These are phyloP conservation scores for Selaginella moellendorffii DNA, from an alignment of 75 land plant species.

Conservation along the genomic window DNA sequence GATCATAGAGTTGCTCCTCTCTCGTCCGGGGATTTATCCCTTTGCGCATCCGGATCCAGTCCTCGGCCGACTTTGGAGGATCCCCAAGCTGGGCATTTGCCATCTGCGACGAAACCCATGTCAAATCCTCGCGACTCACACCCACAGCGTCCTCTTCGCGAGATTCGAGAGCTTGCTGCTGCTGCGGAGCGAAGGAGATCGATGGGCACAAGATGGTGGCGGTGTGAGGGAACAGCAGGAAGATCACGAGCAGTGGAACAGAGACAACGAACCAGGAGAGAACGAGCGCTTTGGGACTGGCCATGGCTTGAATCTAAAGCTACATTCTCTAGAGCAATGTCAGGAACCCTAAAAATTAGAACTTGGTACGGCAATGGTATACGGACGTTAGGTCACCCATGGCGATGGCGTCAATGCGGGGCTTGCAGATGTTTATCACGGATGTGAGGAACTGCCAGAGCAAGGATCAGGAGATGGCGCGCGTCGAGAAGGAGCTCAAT, in stretches of 20 bases:
- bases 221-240: background rate
- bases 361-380: too few species aligned
- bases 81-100: conserved; percentile 19
- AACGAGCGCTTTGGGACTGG: background rate
- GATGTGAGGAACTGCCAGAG: background rate
- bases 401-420: background rate
- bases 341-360: background rate
- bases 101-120: conserved; percentile 38
- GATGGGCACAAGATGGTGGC: background rate
- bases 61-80: conserved; percentile 22
- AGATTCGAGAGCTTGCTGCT: background rate
- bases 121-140: conserved; percentile 23
- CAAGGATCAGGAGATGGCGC: background rate
- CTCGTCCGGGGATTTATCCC: conserved; percentile 68
- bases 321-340: too few species aligned
- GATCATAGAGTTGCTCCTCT: conserved; percentile 49
- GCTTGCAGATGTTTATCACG: background rate
- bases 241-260: background rate
- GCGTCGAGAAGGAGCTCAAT: background rate
- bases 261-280: background rate
- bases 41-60: conserved; percentile 41
- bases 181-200: background rate
- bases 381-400: too few species aligned
- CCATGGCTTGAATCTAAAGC: background rate
- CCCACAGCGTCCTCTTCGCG: background rate